phyloP scores from a whole-genome alignment of 345 rosid genomes.

The Erodium maritimum region DNA sequence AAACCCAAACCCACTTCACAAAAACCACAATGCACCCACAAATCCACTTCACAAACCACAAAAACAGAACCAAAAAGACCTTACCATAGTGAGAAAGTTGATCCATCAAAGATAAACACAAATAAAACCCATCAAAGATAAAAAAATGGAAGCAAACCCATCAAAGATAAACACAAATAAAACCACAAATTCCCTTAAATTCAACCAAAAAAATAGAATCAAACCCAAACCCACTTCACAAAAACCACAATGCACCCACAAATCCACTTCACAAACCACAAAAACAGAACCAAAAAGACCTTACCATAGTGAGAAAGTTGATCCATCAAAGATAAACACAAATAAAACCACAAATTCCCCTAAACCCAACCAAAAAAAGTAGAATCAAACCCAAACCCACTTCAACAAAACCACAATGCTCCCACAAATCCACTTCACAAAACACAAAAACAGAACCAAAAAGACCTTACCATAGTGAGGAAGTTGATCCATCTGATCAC shows the following conservation, averaged over 20 bases:
- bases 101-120: too few species aligned
- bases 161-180: too few species aligned
- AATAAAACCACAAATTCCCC: background rate
- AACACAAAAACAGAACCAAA: background rate
- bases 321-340: too few species aligned
- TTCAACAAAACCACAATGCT: background rate
- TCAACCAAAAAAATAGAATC: background rate
- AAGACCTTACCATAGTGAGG: conserved; percentile 63
- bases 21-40: background rate
- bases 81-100: too few species aligned
- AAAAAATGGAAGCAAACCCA: too few species aligned
- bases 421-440: background rate
- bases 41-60: too few species aligned
- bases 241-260: background rate
- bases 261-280: conserved; percentile 1
- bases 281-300: too few species aligned
- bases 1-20: background rate
- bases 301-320: too few species aligned
- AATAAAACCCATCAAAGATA: too few species aligned
- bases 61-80: too few species aligned
- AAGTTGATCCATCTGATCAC: conserved; percentile 91
- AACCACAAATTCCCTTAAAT: background rate
- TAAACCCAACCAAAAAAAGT: too few species aligned
- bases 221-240: background rate
- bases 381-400: background rate